A percentile compares a stretch with the other conserved stretches of the same genome.
Evolutionary conservation across 495 filamentous ascomycete genomes (phyloP).

Genomic region (Ramalina intermedia): DNA sequence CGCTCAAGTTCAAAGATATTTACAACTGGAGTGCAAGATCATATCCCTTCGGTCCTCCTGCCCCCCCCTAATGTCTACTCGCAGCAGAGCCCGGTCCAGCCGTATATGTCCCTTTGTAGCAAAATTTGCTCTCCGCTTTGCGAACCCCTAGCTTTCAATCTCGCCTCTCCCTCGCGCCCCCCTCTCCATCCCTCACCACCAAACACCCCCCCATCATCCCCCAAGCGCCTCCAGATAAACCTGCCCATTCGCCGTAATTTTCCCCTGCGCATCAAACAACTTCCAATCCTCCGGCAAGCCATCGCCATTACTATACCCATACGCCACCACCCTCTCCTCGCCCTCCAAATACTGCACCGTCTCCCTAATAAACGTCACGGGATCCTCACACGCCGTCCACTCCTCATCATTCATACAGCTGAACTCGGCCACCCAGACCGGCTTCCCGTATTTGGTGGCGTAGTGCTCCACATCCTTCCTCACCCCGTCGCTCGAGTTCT

Average conservation of each 20-base stretch:
- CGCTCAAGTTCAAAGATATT: too few species aligned
- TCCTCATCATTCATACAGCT: conserved; percentile 15
- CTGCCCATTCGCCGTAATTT: conserved; percentile 14
- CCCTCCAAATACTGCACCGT: conserved; percentile 13
- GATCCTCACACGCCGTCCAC: conserved; percentile 13
- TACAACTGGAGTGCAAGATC: too few species aligned
- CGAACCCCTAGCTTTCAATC: too few species aligned
- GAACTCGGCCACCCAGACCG: conserved; percentile 19
- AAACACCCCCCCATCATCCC: too few species aligned
- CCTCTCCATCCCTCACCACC: too few species aligned
- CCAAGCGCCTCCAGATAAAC: conserved; percentile 15
- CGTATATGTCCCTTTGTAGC: too few species aligned
- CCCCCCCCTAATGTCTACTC: too few species aligned
- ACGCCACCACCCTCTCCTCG: conserved; percentile 15
- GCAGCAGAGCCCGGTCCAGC: too few species aligned
- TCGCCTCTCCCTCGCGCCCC: too few species aligned
- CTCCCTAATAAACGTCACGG: conserved; percentile 13
- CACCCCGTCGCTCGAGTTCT: conserved; percentile 12
- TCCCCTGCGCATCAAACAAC: conserved; percentile 8
- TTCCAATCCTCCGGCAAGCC: conserved; percentile 16
- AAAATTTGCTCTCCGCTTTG: too few species aligned
- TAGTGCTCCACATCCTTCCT: conserved; percentile 17
- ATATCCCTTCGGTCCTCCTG: too few species aligned
- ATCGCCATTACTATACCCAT: conserved; percentile 15
- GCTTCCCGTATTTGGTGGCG: conserved; percentile 14